Percentiles rank a stretch among this genome's conserved stretches.
Conservation (phyloP, 202 grass and related monocot species). For the Elaeis oleifera region DNA sequence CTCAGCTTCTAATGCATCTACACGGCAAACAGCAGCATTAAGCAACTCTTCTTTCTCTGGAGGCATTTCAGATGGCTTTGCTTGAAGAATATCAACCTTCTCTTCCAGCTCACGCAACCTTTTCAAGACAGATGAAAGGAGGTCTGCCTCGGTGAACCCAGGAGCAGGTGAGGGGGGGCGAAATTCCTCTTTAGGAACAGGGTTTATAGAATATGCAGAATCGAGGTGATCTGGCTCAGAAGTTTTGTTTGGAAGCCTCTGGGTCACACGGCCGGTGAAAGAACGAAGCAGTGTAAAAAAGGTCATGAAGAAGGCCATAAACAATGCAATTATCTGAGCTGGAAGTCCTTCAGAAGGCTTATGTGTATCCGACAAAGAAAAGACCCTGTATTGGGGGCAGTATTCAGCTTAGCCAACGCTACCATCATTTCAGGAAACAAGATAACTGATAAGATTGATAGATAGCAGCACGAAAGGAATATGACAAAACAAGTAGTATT, state of each 20-base stretch:
- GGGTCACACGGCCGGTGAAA: conserved; percentile 31
- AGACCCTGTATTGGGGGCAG: conserved; percentile 29
- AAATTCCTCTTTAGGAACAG: conserved; percentile 39
- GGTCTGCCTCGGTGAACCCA: conserved; percentile 42
- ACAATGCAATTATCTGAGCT: conserved; percentile 36
- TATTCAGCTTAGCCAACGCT: not conserved
- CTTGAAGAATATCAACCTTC: conserved; percentile 12
- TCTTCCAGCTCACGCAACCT: conserved; percentile 13
- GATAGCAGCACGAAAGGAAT: not conserved
- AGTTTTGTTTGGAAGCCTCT: conserved; percentile 34
- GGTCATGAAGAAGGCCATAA: conserved; percentile 42
- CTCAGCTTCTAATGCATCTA: conserved; percentile 22
- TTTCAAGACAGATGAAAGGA: conserved; percentile 6
- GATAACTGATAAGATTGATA: not conserved
- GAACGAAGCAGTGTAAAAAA: conserved; percentile 41
- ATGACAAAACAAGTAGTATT: too few species aligned
- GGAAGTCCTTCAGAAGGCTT: conserved; percentile 30
- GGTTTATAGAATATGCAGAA: conserved; percentile 24
- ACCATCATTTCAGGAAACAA: not conserved
- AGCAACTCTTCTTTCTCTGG: conserved; percentile 22
- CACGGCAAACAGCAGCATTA: conserved; percentile 14
- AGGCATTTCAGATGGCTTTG: conserved; percentile 19
- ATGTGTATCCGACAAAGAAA: conserved; percentile 23
- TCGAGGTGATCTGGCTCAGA: conserved; percentile 26
- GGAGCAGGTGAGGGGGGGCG: conserved; percentile 52